Base-by-base conservation (phyloP, 148 eudicot species). In the Cornus suecica region DNA sequence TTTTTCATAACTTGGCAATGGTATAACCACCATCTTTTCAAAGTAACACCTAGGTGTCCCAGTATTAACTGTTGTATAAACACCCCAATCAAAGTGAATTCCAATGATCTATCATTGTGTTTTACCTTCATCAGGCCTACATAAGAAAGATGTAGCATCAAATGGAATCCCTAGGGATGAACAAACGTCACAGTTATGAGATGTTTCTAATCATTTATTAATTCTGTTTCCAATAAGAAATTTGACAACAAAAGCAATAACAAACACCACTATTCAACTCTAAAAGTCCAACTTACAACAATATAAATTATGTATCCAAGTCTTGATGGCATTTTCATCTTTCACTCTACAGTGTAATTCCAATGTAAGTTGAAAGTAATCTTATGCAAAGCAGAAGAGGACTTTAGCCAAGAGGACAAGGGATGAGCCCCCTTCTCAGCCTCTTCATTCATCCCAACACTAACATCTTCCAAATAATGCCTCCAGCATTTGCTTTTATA, bases 401-500 rank as follows among this genome's bases (percentile, higher is more conserved):
- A 31, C 9, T n/a, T 27, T 6, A 58, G 20, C 62, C 37, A 45
- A 51, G 71, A 64, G 23, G 23, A n/a, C 54, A 18, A 58, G 7
- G 11, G 37, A 42, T 61, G 24, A 42, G 34, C 32, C 27, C 9
- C 2, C 10, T 20, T 10, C 31, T 63, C 62, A 20, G 9, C 62
- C 25, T 20, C 62, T 58, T 58, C 62, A 58, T 6, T 20, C 4
- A 18, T 22, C 23, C n/a, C 68, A 70, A 70, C 20, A 48, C 52
- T 66, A 25, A 74, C 79, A 76, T 66, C 74, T 70, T 77, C 70
- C 5, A 83, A 23, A 74, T 77, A 74, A 77, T 83, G 86, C 74
- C 31, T 64, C 86, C 86, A 83, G 30, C 86, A 83, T 75, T 83
- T 83, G 58, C 60, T 83, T 29, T 66, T 56, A 71, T 80, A 80